Base-by-base conservation (phyloP, 1,139 yeast genomes). In the Eremothecium cymbalariae region DNA sequence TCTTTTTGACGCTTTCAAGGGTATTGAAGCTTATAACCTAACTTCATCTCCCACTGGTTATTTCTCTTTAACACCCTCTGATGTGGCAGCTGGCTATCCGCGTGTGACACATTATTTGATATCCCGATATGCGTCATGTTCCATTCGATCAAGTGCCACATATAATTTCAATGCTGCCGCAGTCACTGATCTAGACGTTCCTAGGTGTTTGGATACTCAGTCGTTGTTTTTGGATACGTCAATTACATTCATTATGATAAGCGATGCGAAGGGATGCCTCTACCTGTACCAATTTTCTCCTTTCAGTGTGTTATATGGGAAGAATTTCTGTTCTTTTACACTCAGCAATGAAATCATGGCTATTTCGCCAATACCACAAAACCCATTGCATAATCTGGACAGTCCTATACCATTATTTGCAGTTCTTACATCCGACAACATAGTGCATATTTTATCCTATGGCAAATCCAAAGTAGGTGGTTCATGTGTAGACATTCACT, bases 1-100 rank as follows among this genome's bases (percentile, higher is more conserved):
- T 11, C 21, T 27, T 4, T 27, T 27, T 15, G 30, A 27, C 21
- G 19, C 30, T n/a, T 16, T 17, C 14, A 17, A 14, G 7, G 30
- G 30, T 9, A 27, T 27, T 4, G 21, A 5, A 4, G 19, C 11
- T 3, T 27, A n/a, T 27, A n/a, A 4, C 4, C 19, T 27, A 11
- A 5, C 4, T 4, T 6, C 5, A 15, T 4, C n/a, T 25, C 11
- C 21, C 8, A 11, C 5, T 3, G 21, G 21, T 5, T 11, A 4
- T 4, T 8, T 18, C 3, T 17, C 8, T 12, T 4, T 27, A 14
- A 17, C 5, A 18, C 21, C 21, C 3, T 16, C 12, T 4, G 9
- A 3, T 5, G n/a, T 17, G 4, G 4, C n/a, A 4, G n/a, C 20
- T n/a, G 21, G 4, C 3, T 27, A 27, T 17, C 19, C 30, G 4